A percentile compares a stretch with the other conserved stretches of the same genome.
Evolutionary conservation across 371 early-diverging fungal species (phyloP).

Genomic region (Fennellomyces sp.): DNA sequence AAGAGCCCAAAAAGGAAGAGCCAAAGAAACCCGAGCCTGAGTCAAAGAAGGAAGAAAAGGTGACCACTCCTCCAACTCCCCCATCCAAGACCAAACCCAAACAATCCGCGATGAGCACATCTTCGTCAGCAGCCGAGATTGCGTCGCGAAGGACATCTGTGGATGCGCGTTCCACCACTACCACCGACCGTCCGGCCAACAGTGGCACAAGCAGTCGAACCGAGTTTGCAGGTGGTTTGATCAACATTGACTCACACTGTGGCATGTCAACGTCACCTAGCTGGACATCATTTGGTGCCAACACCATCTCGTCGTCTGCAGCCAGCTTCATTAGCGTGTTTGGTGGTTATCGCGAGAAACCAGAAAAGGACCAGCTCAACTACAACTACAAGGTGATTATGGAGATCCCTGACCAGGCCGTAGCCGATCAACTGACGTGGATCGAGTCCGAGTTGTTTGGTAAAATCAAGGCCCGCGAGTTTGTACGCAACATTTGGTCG

Average conservation of each 20-base stretch:
- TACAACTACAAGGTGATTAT: conserved; percentile 34
- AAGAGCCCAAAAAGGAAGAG: not conserved
- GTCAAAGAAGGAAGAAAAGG: not conserved
- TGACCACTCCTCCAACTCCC: not conserved
- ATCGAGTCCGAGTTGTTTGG: conserved; percentile 62
- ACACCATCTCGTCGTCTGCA: conserved; percentile 16
- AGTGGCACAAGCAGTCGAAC: conserved; percentile 16
- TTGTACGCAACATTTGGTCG: conserved; percentile 58
- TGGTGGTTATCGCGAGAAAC: not conserved
- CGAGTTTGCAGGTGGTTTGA: conserved; percentile 47
- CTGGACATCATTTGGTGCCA: conserved; percentile 26
- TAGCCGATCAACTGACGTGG: conserved; percentile 71
- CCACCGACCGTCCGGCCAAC: not conserved
- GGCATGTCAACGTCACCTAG: conserved; percentile 17
- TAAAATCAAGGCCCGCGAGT: conserved; percentile 58
- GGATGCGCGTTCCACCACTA: conserved; percentile 2
- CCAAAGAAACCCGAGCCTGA: not conserved
- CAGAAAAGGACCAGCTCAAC: conserved; percentile 34
- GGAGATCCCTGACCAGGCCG: conserved; percentile 38
- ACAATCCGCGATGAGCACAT: not conserved
- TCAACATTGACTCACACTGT: conserved; percentile 14
- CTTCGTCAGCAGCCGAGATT: not conserved
- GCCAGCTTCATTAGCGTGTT: conserved; percentile 38
- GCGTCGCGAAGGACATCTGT: not conserved
- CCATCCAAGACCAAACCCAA: not conserved